Evolutionary conservation across 148 eudicot genomes (phyloP).

Genomic region (Polygonum maritimum): DNA sequence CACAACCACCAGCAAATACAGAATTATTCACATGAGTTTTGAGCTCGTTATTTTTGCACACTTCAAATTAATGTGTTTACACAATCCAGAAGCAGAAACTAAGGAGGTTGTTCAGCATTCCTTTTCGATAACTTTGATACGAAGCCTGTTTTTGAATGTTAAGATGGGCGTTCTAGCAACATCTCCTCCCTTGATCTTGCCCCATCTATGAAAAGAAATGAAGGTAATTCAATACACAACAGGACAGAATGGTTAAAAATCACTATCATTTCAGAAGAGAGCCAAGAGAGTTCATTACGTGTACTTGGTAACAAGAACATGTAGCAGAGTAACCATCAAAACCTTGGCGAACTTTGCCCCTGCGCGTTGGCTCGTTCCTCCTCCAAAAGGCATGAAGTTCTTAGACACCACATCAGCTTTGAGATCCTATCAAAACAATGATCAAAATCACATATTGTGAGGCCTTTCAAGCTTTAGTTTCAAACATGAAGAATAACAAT

Average conservation of each 20-base stretch:
- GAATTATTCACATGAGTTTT: neutral
- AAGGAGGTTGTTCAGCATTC: conserved; percentile 7
- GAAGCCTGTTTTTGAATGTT: conserved; percentile 19
- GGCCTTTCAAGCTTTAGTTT: neutral
- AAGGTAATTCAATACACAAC: neutral
- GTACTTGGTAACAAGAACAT: conserved; percentile 32
- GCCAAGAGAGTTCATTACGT: conserved; percentile 19
- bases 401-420: conserved; percentile 19
- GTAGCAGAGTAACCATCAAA: conserved; percentile 26
- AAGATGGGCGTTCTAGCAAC: conserved; percentile 25
- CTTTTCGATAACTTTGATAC: conserved; percentile 18
- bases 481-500: neutral
- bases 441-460: neutral
- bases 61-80: neutral
- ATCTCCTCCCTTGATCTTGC: conserved; percentile 28
- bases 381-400: conserved; percentile 43
- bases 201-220: conserved; percentile 15
- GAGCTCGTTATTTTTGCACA: neutral
- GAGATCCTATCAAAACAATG: conserved; percentile 2
- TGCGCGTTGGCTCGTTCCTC: conserved; percentile 42
- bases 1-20: neutral
- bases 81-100: neutral
- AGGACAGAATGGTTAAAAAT: neutral
- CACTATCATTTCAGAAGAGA: neutral
- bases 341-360: conserved; percentile 35